A percentile compares a stretch with the other conserved stretches of the same genome.
Evolutionary conservation across 31 red algal species (phyloP).

Genomic region (Odonthalia washingtoniensis): DNA sequence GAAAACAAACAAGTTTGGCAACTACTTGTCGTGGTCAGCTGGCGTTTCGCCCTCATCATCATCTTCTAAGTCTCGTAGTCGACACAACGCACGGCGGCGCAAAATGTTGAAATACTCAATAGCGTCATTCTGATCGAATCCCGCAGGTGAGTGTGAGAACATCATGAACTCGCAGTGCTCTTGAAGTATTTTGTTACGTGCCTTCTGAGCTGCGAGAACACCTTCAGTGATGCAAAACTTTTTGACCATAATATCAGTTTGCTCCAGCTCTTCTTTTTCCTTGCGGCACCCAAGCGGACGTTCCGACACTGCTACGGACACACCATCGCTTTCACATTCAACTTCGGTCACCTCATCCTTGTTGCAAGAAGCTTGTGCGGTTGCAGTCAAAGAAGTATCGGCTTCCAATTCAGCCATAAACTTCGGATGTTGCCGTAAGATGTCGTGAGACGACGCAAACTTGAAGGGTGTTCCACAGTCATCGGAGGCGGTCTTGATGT

Average conservation of each 20-base stretch:
- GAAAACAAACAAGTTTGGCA: slow-evolving; percentile 11
- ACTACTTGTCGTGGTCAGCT: neutral
- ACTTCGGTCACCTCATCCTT: neutral
- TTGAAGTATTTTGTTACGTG: neutral
- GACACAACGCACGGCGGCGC: neutral
- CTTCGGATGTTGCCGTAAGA: slow-evolving; percentile 32
- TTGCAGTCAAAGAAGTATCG: neutral
- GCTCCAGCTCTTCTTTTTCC: slow-evolving; percentile 23
- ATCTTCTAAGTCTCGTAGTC: slow-evolving; percentile 14
- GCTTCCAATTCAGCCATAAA: neutral
- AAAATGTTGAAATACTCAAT: slow-evolving; percentile 1
- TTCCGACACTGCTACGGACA: neutral
- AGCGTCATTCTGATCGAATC: slow-evolving; percentile 8
- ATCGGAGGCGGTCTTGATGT: no score
- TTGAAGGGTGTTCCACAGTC: no score
- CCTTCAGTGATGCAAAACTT: neutral
- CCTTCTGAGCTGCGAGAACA: slow-evolving; percentile 14
- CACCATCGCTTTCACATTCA: neutral
- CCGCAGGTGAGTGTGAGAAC: slow-evolving; percentile 13
- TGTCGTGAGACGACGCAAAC: neutral
- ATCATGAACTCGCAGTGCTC: neutral
- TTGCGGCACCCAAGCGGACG: slow-evolving; percentile 6
- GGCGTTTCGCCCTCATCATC: neutral
- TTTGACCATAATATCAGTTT: neutral
- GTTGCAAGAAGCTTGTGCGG: neutral